Percentiles rank a stretch among this genome's conserved stretches.
Evolutionary conservation across 768 basidiomycete species (phyloP).

Genomic region (Termitomyces sp.): DNA sequence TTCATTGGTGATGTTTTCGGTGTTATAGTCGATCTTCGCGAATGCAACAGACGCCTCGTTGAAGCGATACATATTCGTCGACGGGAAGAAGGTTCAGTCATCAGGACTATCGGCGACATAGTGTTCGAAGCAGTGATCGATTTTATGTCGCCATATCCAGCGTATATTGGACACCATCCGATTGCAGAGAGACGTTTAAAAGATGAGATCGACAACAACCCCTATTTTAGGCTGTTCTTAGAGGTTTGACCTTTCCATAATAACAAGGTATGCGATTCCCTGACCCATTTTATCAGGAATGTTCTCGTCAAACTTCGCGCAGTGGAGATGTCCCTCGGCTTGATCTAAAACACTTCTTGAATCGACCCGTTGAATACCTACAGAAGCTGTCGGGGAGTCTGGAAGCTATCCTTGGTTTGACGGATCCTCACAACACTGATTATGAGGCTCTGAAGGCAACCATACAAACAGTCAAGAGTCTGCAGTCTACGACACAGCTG

Average conservation of each 20-base stretch:
- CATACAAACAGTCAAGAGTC: slow-evolving; percentile 72
- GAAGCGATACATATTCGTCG: slow-evolving; percentile 84
- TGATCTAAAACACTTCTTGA: slow-evolving; percentile 75
- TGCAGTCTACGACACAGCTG: slow-evolving; percentile 77
- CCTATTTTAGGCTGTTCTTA: slow-evolving; percentile 77
- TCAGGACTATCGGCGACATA: slow-evolving; percentile 82
- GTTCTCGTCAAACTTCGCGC: slow-evolving; percentile 31
- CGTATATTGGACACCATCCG: slow-evolving; percentile 79
- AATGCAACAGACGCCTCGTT: slow-evolving; percentile 73
- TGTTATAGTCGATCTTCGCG: slow-evolving; percentile 79
- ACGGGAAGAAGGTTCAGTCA: slow-evolving; percentile 76
- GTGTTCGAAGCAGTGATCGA: slow-evolving; percentile 83
- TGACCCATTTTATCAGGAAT: slow-evolving; percentile 27
- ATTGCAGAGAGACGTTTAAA: slow-evolving; percentile 82
- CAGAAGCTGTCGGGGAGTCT: slow-evolving; percentile 81
- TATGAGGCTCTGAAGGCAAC: slow-evolving; percentile 79
- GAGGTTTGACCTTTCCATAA: slow-evolving; percentile 51
- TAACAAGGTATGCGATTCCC: background rate
- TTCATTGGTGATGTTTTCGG: slow-evolving; percentile 90
- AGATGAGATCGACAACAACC: slow-evolving; percentile 79
- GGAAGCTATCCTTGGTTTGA: slow-evolving; percentile 82
- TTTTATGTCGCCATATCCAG: slow-evolving; percentile 81
- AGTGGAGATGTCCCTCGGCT: slow-evolving; percentile 33
- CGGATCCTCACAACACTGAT: slow-evolving; percentile 75
- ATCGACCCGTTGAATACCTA: slow-evolving; percentile 76